These are phyloP conservation scores for Penicillium crystallinum DNA, from an alignment of 495 filamentous ascomycete species.

Conservation along the genomic window DNA sequence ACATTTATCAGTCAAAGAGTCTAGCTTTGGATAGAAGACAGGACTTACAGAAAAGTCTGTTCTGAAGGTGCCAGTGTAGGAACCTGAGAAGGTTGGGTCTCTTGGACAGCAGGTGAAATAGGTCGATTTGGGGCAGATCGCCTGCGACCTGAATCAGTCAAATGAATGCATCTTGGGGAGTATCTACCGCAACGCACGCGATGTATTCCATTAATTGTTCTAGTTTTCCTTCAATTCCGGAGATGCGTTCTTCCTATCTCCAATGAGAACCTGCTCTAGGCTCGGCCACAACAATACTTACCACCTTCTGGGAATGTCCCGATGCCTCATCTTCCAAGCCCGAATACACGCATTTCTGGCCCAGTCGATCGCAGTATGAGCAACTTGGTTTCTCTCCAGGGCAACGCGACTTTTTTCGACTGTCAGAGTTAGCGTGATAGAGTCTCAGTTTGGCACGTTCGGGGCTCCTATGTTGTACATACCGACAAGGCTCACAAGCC, in stretches of 20 bases:
- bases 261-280: background rate
- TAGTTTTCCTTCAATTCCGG: constrained; percentile 31
- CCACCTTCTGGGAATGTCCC: constrained; percentile 13
- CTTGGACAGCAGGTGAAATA: background rate
- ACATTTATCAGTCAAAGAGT: background rate
- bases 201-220: constrained; percentile 29
- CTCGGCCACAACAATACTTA: background rate
- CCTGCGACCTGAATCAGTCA: background rate
- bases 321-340: constrained; percentile 22
- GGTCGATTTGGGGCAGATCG: background rate
- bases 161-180: too few species aligned
- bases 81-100: background rate
- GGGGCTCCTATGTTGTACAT: constrained; percentile 6
- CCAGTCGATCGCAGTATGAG: constrained; percentile 37
- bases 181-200: constrained; percentile 8
- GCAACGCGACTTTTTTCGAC: constrained; percentile 41
- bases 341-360: constrained; percentile 36
- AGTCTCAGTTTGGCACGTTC: background rate
- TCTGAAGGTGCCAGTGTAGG: background rate
- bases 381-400: constrained; percentile 40
- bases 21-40: background rate
- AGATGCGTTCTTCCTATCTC: constrained; percentile 34
- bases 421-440: constrained; percentile 5
- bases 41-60: background rate
- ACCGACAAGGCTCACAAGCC: constrained; percentile 43